Conservation (phyloP, 352 stramenopile genomes). For the Poterioochromonas sp. region DNA sequence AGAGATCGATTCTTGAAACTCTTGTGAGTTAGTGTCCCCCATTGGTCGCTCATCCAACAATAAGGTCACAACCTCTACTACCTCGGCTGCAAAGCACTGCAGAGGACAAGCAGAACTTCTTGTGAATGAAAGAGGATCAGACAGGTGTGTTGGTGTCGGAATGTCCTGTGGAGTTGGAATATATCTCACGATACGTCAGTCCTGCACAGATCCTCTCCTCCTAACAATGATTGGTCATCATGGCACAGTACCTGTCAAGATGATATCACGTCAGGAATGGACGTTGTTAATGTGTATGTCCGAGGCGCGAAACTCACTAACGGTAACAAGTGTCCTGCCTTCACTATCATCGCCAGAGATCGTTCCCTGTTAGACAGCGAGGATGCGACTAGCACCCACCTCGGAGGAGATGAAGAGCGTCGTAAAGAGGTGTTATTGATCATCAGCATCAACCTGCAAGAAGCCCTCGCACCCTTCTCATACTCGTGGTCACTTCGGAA, state of each 20-base stretch:
- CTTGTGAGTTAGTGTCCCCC: no score
- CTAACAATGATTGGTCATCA: not conserved
- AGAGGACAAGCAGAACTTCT: no score
- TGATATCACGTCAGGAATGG: not conserved
- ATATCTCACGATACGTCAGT: not conserved
- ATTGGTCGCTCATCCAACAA: not conserved
- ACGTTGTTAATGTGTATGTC: not conserved
- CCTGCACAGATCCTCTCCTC: not conserved
- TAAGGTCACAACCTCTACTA: not conserved
- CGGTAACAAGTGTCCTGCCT: slow-evolving; percentile 9
- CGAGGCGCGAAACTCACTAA: not conserved
- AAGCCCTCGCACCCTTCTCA: not conserved
- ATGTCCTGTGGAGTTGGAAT: not conserved
- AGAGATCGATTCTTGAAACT: slow-evolving; percentile 5
- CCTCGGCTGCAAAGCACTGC: not conserved
- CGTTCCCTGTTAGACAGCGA: not conserved
- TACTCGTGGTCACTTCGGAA: slow-evolving; percentile 72
- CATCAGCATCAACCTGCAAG: slow-evolving; percentile 8
- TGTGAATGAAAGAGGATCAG: no score
- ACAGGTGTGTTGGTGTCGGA: not conserved
- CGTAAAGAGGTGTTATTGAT: not conserved
- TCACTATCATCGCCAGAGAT: not conserved
- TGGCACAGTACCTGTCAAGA: not conserved
- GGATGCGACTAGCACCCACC: not conserved
- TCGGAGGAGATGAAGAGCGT: no score